A percentile compares a stretch with the other conserved stretches of the same genome.
These are phyloP conservation scores for Microcyclospora tardicrescens DNA, from an alignment of 2,329 filamentous ascomycete genomes.

Conservation along the genomic window DNA sequence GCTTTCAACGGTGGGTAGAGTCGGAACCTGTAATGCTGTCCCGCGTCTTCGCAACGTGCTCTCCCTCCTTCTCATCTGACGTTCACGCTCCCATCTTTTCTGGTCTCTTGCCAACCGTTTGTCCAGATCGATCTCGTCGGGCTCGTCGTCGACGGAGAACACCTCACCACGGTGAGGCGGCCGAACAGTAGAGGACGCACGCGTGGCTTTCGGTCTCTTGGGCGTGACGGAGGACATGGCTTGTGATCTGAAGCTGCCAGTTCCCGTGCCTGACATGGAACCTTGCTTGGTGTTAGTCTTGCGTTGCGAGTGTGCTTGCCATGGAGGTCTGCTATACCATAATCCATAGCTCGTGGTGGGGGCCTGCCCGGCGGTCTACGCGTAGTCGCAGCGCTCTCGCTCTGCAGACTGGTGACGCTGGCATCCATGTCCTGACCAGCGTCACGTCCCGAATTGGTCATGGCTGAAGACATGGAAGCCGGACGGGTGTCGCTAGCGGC, in stretches of 20 bases:
- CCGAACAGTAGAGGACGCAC: conserved; percentile 55
- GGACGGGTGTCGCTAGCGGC: conserved; percentile 1
- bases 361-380: conserved; percentile 1
- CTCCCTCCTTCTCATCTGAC: conserved; percentile 34
- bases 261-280: conserved; percentile 11
- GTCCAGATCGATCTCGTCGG: conserved; percentile 65
- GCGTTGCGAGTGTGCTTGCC: not conserved
- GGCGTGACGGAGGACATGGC: conserved; percentile 3
- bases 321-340: conserved; percentile 10
- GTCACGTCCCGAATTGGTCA: conserved; percentile 1
- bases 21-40: conserved; percentile 30
- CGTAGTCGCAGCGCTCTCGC: conserved; percentile 7
- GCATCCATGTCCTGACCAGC: conserved; percentile 12
- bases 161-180: conserved; percentile 69
- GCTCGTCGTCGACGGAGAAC: conserved; percentile 85
- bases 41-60: conserved; percentile 40
- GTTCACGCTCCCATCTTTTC: conserved; percentile 9
- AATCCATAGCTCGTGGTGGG: conserved; percentile 15
- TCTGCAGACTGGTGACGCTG: conserved; percentile 15
- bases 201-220: conserved; percentile 45
- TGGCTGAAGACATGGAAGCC: conserved; percentile 4
- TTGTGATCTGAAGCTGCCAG: conserved; percentile 5
- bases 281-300: conserved; percentile 3
- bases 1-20: conserved; percentile 37
- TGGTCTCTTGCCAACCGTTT: conserved; percentile 31